A percentile compares a stretch with the other conserved stretches of the same genome.
Evolutionary conservation across 768 basidiomycete genomes (phyloP).

Genomic region (Pleurotus tuber-regium): DNA sequence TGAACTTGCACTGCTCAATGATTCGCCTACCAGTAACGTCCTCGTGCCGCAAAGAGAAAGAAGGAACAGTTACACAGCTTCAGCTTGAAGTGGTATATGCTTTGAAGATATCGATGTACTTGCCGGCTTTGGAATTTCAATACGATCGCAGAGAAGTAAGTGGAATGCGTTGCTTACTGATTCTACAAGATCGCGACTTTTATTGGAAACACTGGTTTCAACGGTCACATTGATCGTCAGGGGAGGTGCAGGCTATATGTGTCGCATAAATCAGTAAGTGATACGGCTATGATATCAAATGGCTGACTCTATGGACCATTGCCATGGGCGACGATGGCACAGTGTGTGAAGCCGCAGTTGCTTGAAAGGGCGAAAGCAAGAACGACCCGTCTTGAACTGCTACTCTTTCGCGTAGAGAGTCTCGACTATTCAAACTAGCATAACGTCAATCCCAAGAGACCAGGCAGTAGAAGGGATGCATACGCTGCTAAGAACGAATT

Average conservation of each 20-base stretch:
- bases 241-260: neutral
- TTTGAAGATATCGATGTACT: no score
- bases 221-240: neutral
- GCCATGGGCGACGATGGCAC: slow-evolving; percentile 8
- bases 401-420: slow-evolving; percentile 40
- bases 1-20: no score
- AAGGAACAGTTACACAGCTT: no score
- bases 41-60: no score
- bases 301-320: neutral
- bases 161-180: neutral
- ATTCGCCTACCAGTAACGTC: no score
- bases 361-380: slow-evolving; percentile 30
- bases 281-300: neutral
- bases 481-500: slow-evolving; percentile 53
- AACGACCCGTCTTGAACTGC: slow-evolving; percentile 30
- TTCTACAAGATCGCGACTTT: no score
- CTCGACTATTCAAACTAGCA: slow-evolving; percentile 44
- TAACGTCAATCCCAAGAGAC: slow-evolving; percentile 1
- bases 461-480: slow-evolving; percentile 16
- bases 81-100: no score
- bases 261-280: no score
- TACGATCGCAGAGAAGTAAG: neutral
- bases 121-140: no score
- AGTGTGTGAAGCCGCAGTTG: slow-evolving; percentile 17
- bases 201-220: neutral